Percentiles rank a stretch among this genome's conserved stretches.
phyloP scores from a whole-genome alignment of 768 basidiomycete species.

The Serendipita indica region DNA sequence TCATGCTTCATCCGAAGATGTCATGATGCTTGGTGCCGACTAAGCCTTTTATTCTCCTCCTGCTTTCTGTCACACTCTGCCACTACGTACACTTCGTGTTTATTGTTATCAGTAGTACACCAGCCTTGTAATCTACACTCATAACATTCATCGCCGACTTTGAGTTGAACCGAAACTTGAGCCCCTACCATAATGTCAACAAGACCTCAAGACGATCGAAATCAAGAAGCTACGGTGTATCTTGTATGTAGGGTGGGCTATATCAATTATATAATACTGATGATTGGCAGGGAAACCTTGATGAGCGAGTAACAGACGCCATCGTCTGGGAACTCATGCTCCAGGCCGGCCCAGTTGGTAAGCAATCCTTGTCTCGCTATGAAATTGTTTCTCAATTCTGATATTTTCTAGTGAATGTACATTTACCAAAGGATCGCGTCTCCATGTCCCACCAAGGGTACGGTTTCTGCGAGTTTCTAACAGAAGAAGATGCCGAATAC shows the following conservation, averaged over 20 bases:
- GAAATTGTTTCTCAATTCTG: not conserved
- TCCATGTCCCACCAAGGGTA: constrained; percentile 98
- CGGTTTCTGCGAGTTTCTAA: constrained; percentile 98
- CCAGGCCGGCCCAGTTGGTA: constrained; percentile 96
- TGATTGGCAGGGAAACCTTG: constrained; percentile 70
- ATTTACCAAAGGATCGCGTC: constrained; percentile 95
- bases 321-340: constrained; percentile 97
- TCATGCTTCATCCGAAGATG: not conserved
- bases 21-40: not conserved
- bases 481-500: constrained; percentile 98
- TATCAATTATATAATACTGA: not conserved
- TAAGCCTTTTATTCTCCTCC: not conserved
- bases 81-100: not conserved
- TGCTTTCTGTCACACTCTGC: not conserved
- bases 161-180: not conserved
- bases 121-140: not conserved
- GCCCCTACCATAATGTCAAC: not conserved
- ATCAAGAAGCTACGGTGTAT: constrained; percentile 85
- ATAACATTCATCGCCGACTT: constrained; percentile 4
- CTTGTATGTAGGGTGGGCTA: constrained; percentile 32
- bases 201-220: constrained; percentile 71
- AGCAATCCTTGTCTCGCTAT: constrained; percentile 22
- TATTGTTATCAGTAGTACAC: not conserved
- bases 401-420: constrained; percentile 72
- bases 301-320: constrained; percentile 87